Percentiles rank a stretch among this genome's conserved stretches.
phyloP scores from a whole-genome alignment of 2,329 filamentous ascomycete genomes.

The Paecilomyces variotii region DNA sequence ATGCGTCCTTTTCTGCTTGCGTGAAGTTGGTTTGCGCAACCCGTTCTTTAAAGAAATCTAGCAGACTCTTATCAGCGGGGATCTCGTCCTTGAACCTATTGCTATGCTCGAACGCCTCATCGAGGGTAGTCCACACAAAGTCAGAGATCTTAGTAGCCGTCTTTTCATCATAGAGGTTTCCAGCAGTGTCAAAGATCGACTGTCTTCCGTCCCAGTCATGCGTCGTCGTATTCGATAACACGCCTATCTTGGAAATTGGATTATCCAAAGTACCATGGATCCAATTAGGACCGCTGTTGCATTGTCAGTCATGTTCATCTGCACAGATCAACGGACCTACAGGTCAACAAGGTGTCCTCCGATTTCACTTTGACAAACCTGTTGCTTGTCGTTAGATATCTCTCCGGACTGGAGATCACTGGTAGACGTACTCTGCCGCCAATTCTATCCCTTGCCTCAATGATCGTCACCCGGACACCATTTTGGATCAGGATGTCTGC shows the following conservation, averaged over 20 bases:
- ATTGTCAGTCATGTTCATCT: constrained; percentile 8
- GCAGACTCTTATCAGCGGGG: constrained; percentile 44
- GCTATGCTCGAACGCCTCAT: constrained; percentile 52
- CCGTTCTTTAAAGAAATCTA: constrained; percentile 49
- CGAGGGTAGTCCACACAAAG: constrained; percentile 51
- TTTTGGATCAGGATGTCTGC: constrained; percentile 50
- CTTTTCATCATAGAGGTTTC: constrained; percentile 31
- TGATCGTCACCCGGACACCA: constrained; percentile 50
- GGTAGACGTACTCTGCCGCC: constrained; percentile 46
- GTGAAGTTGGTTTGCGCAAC: constrained; percentile 33
- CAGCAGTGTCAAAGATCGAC: constrained; percentile 40
- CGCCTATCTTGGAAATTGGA: constrained; percentile 51
- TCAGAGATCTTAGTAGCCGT: constrained; percentile 27
- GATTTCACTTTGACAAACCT: constrained; percentile 44
- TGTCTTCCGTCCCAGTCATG: constrained; percentile 47
- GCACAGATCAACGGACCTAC: constrained; percentile 28
- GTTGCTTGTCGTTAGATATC: constrained; percentile 7
- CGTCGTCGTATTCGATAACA: constrained; percentile 42
- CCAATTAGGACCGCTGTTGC: constrained; percentile 53
- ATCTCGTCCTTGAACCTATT: constrained; percentile 46
- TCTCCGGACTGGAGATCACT: background rate
- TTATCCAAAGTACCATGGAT: constrained; percentile 56
- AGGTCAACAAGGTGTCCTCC: constrained; percentile 48
- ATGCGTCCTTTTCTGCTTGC: constrained; percentile 37
- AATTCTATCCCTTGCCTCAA: constrained; percentile 52